phyloP scores from a whole-genome alignment of 768 basidiomycete species.

The Boletus patriciae region DNA sequence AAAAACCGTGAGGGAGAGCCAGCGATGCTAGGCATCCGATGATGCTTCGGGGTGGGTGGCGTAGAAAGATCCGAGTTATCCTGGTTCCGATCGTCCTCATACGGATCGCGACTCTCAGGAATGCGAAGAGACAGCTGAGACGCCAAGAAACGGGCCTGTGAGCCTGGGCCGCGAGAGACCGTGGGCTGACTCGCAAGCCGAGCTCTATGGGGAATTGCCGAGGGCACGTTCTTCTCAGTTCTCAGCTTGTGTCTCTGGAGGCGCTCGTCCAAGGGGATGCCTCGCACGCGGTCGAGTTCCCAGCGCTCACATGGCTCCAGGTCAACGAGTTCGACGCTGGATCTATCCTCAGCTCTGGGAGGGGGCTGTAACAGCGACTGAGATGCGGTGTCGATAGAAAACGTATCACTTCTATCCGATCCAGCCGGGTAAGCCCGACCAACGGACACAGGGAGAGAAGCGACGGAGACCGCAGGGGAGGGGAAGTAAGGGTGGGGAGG shows the following conservation, averaged over 20 bases:
- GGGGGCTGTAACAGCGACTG: constrained; percentile 19
- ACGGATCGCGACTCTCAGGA: constrained; percentile 33
- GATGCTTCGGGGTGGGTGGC: constrained; percentile 35
- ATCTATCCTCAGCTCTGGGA: constrained; percentile 45
- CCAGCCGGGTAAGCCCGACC: constrained; percentile 7
- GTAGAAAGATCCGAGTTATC: constrained; percentile 35
- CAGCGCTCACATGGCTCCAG: constrained; percentile 43
- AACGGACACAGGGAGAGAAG: constrained; percentile 23
- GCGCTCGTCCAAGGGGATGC: constrained; percentile 43
- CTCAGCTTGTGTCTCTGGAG: constrained; percentile 37
- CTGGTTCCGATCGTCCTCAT: constrained; percentile 32
- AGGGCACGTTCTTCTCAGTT: constrained; percentile 29
- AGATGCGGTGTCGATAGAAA: constrained; percentile 20
- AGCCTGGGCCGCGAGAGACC: constrained; percentile 24
- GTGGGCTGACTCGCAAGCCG: constrained; percentile 31
- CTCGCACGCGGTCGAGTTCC: constrained; percentile 46
- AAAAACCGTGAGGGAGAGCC: constrained; percentile 34
- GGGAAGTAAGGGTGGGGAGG: constrained; percentile 24
- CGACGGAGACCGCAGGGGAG: constrained; percentile 26
- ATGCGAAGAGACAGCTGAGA: constrained; percentile 36
- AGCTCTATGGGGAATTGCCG: constrained; percentile 30
- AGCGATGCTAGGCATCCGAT: constrained; percentile 31
- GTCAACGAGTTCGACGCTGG: constrained; percentile 54
- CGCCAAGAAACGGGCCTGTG: constrained; percentile 34
- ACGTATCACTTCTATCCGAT: constrained; percentile 28